Evolutionary conservation across 179 eudicot genomes (phyloP).

Genomic region (Beta corolliflora): DNA sequence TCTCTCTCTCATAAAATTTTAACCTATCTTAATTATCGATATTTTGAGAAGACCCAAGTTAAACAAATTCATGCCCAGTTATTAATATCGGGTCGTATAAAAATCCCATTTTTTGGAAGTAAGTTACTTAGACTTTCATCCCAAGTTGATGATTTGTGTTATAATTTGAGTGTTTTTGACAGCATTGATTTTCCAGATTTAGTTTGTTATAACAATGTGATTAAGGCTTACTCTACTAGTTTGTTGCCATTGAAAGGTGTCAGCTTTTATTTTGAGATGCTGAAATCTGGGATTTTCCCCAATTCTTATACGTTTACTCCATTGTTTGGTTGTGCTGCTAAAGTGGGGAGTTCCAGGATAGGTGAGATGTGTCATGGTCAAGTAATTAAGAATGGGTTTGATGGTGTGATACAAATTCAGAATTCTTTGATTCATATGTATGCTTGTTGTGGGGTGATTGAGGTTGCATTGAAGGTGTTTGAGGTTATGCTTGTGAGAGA

Average conservation of each 20-base stretch:
- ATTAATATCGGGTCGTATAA: constrained; percentile 49
- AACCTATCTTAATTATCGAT: constrained; percentile 31
- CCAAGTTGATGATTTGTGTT: constrained; percentile 40
- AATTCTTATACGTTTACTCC: constrained; percentile 68
- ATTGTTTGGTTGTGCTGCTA: constrained; percentile 61
- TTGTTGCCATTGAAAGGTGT: constrained; percentile 37
- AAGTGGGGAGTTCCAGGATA: constrained; percentile 31
- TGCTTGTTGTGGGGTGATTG: constrained; percentile 54
- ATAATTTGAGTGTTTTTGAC: constrained; percentile 47
- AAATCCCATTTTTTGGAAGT: constrained; percentile 55
- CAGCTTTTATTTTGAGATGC: constrained; percentile 55
- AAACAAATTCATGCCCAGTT: constrained; percentile 60
- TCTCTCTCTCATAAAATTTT: constrained; percentile 2
- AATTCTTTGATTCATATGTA: constrained; percentile 57
- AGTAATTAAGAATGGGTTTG: constrained; percentile 2
- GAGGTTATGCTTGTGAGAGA: constrained; percentile 58
- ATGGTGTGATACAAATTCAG: constrained; percentile 28
- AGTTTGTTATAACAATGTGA: constrained; percentile 58
- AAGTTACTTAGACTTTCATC: constrained; percentile 51
- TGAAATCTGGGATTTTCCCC: constrained; percentile 50
- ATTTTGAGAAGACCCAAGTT: constrained; percentile 38
- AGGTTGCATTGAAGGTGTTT: constrained; percentile 48
- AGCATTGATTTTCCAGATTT: constrained; percentile 42
- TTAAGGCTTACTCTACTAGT: constrained; percentile 57
- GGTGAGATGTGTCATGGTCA: constrained; percentile 69